Percentiles rank a stretch among this genome's conserved stretches.
Conservation (phyloP, 306 rosid genomes). For the Morella rubra region DNA sequence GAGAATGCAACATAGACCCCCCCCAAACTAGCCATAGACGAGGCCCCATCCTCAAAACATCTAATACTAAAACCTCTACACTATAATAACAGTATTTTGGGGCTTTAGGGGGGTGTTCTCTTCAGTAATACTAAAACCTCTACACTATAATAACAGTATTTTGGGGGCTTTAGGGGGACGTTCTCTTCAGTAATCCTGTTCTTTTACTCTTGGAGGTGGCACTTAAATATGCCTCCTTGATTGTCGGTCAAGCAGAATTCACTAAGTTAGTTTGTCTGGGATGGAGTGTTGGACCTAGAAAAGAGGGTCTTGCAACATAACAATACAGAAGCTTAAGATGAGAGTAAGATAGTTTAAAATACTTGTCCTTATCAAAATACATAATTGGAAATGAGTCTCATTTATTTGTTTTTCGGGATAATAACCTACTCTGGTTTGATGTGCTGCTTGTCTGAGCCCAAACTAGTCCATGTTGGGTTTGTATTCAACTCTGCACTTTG, state of each 20-base stretch:
- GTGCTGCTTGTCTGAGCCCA: neutral
- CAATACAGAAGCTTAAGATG: neutral
- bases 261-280: constrained; percentile 1
- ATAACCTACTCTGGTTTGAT: neutral
- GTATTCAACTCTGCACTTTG: neutral
- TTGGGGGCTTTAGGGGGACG: neutral
- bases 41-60: no score
- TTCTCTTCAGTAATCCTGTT: neutral
- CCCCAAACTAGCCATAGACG: no score
- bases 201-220: neutral
- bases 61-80: no score
- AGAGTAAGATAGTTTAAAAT: neutral
- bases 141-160: neutral
- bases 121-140: neutral
- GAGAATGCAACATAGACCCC: no score
- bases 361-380: neutral
- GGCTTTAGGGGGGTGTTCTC: neutral
- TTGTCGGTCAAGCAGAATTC: neutral
- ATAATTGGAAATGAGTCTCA: neutral
- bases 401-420: neutral
- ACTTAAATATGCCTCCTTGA: neutral
- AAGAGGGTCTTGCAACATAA: neutral
- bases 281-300: neutral
- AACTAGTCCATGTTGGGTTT: neutral
- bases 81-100: neutral